Evolutionary conservation across 2,329 filamentous ascomycete species (phyloP).

Genomic region (Phaeomoniella chlamydospora): DNA sequence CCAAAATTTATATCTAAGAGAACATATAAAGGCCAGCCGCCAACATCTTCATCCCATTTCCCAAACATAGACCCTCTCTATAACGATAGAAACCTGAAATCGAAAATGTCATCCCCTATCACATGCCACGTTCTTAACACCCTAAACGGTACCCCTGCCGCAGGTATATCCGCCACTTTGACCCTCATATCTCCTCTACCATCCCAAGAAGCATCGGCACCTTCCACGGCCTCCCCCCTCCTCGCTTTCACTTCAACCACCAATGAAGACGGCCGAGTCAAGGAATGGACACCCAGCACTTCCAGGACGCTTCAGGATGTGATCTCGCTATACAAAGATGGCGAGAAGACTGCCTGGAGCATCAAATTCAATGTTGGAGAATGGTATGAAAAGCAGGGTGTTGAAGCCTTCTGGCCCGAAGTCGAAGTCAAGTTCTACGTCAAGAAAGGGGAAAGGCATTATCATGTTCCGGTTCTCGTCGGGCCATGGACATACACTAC

Average conservation of each 20-base stretch:
- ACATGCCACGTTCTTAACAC: slow-evolving; percentile 37
- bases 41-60: too few species aligned
- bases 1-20: too few species aligned
- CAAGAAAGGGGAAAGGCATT: slow-evolving; percentile 31
- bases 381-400: slow-evolving; percentile 31
- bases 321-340: slow-evolving; percentile 9
- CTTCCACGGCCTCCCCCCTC: slow-evolving; percentile 6
- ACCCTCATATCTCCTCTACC: slow-evolving; percentile 37
- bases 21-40: too few species aligned
- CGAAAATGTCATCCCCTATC: slow-evolving; percentile 20
- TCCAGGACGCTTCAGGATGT: slow-evolving; percentile 9
- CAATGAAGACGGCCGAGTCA: slow-evolving; percentile 30
- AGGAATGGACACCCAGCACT: slow-evolving; percentile 22
- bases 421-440: slow-evolving; percentile 36
- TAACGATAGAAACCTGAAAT: too few species aligned
- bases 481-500: slow-evolving; percentile 37
- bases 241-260: slow-evolving; percentile 23
- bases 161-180: slow-evolving; percentile 32
- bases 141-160: slow-evolving; percentile 26
- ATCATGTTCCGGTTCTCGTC: slow-evolving; percentile 35
- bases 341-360: slow-evolving; percentile 27
- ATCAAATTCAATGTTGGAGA: slow-evolving; percentile 29
- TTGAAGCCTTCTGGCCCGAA: slow-evolving; percentile 35
- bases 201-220: slow-evolving; percentile 10
- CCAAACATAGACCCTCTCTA: too few species aligned